Base-by-base conservation (phyloP, 2,329 filamentous ascomycete genomes). In the Paecilomyces dactylethromorphus region DNA sequence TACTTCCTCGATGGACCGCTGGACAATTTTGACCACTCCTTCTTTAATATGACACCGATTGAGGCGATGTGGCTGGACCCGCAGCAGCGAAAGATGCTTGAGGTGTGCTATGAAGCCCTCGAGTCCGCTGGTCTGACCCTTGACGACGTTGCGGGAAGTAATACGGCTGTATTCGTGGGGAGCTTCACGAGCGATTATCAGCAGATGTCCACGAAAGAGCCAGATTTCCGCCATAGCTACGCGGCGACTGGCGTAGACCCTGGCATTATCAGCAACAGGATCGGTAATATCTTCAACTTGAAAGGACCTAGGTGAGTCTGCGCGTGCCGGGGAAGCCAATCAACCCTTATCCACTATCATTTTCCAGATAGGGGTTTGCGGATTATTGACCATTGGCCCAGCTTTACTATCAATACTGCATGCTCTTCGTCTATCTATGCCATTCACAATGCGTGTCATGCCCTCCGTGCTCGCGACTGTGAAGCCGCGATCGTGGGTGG, bases 341-440 rank as follows among this genome's bases (percentile, higher is more conserved):
- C n/a, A n/a, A n/a, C n/a, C n/a, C n/a, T n/a, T n/a, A n/a, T n/a
- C n/a, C n/a, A n/a, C n/a, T n/a, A n/a, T n/a, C n/a, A n/a, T n/a
- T n/a, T n/a, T n/a, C n/a, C n/a, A n/a, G n/a, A n/a, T n/a, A n/a
- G n/a, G n/a, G n/a, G n/a, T n/a, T n/a, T n/a, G n/a, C n/a, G n/a
- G n/a, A n/a, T n/a, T n/a, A n/a, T n/a, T n/a, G n/a, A n/a, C n/a
- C n/a, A n/a, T n/a, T n/a, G n/a, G n/a, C n/a, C n/a, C n/a, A 33
- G 32, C 32, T 33, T 33, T 8, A 33, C 32, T 10, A 33, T 33
- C 2, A 69, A 77, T 55, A 75, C 72, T 0, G 75, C 73, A 0
- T 78, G 77, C 58, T 76, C 76, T 0, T 74, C 74, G 0, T 74
- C 74, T 0, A 51, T 71, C 0, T 73, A 75, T 1, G 72, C 74